phyloP scores from a whole-genome alignment of 208 protist species.

The Leishmania lainsoni region DNA sequence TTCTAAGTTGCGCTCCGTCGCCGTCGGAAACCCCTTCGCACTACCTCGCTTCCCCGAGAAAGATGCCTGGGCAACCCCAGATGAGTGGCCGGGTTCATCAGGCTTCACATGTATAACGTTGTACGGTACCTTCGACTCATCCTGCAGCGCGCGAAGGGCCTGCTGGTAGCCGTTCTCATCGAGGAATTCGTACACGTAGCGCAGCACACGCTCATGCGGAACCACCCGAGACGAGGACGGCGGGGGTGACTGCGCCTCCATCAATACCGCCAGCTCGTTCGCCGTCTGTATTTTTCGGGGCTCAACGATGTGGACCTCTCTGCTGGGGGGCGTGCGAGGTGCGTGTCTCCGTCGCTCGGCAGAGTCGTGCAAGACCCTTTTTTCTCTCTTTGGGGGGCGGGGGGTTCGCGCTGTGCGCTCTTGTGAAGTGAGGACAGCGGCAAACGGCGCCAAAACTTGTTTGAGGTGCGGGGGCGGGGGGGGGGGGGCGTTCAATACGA shows the following conservation, averaged over 20 bases:
- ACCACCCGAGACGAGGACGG: constrained; percentile 34
- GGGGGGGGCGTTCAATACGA: too few relatives aligned
- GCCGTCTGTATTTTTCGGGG: not conserved
- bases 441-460: not conserved
- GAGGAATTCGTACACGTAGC: constrained; percentile 74
- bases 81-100: not conserved
- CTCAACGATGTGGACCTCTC: not conserved
- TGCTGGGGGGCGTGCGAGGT: not conserved
- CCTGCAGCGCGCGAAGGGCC: constrained; percentile 67
- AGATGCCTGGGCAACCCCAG: not conserved
- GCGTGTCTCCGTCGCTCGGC: not conserved
- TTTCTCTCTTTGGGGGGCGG: too few relatives aligned
- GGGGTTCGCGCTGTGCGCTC: not conserved
- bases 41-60: not conserved
- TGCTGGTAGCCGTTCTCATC: constrained; percentile 66
- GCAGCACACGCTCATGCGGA: constrained; percentile 66
- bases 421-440: not conserved
- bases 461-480: not conserved
- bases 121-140: constrained; percentile 79
- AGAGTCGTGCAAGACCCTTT: not conserved
- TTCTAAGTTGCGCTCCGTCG: constrained; percentile 41
- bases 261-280: not conserved
- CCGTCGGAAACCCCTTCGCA: constrained; percentile 11
- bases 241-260: not conserved
- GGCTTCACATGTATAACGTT: constrained; percentile 65